Evolutionary conservation across 495 filamentous ascomycete species (phyloP).

Genomic region (Talaromyces stipitatus): DNA sequence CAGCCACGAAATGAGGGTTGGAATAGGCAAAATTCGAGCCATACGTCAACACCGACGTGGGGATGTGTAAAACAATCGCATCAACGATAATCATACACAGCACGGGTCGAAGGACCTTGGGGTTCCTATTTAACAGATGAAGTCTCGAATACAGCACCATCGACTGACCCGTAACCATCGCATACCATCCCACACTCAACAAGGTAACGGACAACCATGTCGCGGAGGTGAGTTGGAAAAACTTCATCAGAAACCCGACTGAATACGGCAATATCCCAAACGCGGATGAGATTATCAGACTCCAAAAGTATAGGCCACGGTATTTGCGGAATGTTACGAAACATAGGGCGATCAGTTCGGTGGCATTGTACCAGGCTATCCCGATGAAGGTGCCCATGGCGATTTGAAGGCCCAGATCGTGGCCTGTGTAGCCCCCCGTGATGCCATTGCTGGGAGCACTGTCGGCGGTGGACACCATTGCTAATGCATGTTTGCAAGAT

Average conservation of each 20-base stretch:
- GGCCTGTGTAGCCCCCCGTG: constrained; percentile 31
- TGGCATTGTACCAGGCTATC: constrained; percentile 47
- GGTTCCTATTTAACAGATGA: constrained; percentile 48
- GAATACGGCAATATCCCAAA: constrained; percentile 51
- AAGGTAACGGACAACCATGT: constrained; percentile 36
- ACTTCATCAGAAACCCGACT: constrained; percentile 55
- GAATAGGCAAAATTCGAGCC: constrained; percentile 39
- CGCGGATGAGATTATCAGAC: constrained; percentile 41
- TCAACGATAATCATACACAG: constrained; percentile 53
- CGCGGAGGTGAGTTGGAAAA: constrained; percentile 39
- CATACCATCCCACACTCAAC: constrained; percentile 50
- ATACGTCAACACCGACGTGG: constrained; percentile 50
- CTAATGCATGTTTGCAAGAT: constrained; percentile 2
- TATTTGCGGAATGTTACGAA: constrained; percentile 48
- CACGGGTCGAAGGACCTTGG: constrained; percentile 41
- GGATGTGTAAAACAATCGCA: constrained; percentile 45
- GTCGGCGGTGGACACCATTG: constrained; percentile 7
- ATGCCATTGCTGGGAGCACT: constrained; percentile 33
- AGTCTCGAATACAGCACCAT: constrained; percentile 63
- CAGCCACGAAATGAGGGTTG: constrained; percentile 20
- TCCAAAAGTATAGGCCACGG: constrained; percentile 52
- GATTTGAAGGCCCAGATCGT: constrained; percentile 30
- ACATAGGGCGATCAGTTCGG: constrained; percentile 47
- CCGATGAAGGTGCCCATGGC: constrained; percentile 47
- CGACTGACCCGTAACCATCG: constrained; percentile 60